Percentiles rank a stretch among this genome's conserved stretches.
These are phyloP conservation scores for Phytopythium mirpurense DNA, from an alignment of 352 stramenopile genomes.

Conservation along the genomic window DNA sequence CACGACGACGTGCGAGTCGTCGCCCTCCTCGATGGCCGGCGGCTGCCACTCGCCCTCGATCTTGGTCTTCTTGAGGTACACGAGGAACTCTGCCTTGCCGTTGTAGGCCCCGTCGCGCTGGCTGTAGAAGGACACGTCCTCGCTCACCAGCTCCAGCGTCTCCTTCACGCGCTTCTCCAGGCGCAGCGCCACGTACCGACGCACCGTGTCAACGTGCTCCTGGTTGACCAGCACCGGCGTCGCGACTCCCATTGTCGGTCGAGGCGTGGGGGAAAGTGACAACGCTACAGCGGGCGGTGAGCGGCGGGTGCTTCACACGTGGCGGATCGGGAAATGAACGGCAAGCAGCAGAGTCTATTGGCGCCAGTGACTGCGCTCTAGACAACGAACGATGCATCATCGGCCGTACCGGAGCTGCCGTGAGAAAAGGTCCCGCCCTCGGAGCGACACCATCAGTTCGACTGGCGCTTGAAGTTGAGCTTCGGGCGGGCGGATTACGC, in stretches of 20 bases:
- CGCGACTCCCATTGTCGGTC: slow-evolving; percentile 23
- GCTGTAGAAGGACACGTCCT: slow-evolving; percentile 49
- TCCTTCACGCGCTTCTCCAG: slow-evolving; percentile 32
- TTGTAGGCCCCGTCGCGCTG: slow-evolving; percentile 41
- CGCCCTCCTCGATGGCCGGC: slow-evolving; percentile 32
- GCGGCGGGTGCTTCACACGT: slow-evolving; percentile 2
- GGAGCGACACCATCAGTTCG: too few species aligned
- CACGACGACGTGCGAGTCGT: slow-evolving; percentile 41
- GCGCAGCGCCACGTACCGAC: slow-evolving; percentile 34
- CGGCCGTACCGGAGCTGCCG: too few species aligned
- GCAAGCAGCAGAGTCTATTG: too few species aligned
- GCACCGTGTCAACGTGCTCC: slow-evolving; percentile 36
- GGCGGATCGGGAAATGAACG: slow-evolving; percentile 14
- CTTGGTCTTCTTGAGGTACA: slow-evolving; percentile 51
- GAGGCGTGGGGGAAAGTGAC: too few species aligned
- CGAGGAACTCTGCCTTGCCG: slow-evolving; percentile 32
- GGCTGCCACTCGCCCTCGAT: slow-evolving; percentile 37
- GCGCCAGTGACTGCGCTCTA: neutral
- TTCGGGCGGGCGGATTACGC: neutral
- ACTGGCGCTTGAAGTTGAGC: slow-evolving; percentile 8
- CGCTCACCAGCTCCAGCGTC: slow-evolving; percentile 44
- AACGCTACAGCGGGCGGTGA: too few species aligned
- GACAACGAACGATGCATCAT: neutral
- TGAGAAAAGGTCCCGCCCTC: too few species aligned
- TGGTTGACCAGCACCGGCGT: slow-evolving; percentile 15